A percentile compares a stretch with the other conserved stretches of the same genome.
These are phyloP conservation scores for Globisporangium spiculum DNA, from an alignment of 352 stramenopile genomes.

Conservation along the genomic window DNA sequence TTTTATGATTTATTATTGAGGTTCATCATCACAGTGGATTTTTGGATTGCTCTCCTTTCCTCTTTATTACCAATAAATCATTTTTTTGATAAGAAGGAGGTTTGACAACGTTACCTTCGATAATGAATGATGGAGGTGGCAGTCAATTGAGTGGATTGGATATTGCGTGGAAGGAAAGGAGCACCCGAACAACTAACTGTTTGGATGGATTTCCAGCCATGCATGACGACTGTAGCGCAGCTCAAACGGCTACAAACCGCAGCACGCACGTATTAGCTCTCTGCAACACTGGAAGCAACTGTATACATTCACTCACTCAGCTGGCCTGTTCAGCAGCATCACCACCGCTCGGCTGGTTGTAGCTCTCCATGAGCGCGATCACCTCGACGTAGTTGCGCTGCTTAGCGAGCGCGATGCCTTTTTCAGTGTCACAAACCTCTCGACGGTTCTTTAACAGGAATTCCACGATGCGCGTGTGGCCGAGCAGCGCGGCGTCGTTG, in stretches of 20 bases:
- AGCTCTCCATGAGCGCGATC: conserved; percentile 14
- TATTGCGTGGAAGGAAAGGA: background rate
- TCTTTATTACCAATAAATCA: background rate
- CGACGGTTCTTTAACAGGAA: conserved; percentile 37
- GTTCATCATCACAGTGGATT: conserved; percentile 2
- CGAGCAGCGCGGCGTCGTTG: conserved; percentile 39
- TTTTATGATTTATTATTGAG: no score
- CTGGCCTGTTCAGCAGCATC: background rate
- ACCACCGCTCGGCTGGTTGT: background rate
- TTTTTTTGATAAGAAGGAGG: background rate
- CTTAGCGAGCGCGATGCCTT: conserved; percentile 41
- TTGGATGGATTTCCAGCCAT: background rate
- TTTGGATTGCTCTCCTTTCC: background rate
- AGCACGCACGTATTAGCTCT: background rate
- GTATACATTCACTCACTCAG: background rate
- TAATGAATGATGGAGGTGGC: background rate
- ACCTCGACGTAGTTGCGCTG: conserved; percentile 31
- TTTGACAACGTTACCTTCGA: background rate
- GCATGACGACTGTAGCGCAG: background rate
- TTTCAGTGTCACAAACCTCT: conserved; percentile 31
- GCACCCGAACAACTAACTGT: background rate
- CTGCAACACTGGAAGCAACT: background rate
- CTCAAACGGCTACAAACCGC: background rate
- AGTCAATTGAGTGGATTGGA: background rate
- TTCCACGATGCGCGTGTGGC: conserved; percentile 37